Percentiles rank a stretch among this genome's conserved stretches.
phyloP scores from a whole-genome alignment of 306 rosid species.

The Lathyrus tuberosus region DNA sequence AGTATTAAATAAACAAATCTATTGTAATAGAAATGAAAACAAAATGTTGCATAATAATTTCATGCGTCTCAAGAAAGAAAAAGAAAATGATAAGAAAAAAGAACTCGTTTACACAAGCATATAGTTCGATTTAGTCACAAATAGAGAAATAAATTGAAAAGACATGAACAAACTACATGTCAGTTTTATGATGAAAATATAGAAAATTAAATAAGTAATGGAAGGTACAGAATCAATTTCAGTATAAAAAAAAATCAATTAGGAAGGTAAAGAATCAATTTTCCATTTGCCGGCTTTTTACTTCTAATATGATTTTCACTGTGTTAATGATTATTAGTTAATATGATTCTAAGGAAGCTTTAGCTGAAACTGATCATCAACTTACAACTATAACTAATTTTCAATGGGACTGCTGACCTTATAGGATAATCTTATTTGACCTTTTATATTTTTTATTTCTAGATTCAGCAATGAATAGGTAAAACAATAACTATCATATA shows the following conservation, averaged over 20 bases:
- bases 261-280: constrained; percentile 48
- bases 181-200: neutral
- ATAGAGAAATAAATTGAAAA: neutral
- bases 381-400: constrained; percentile 24
- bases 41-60: no score
- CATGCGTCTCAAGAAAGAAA: neutral
- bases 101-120: neutral
- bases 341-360: neutral
- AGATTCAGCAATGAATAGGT: constrained; percentile 23
- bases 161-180: no score
- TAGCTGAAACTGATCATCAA: constrained; percentile 19
- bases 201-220: constrained; percentile 26
- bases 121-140: no score
- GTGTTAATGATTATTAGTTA: constrained; percentile 29
- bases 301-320: constrained; percentile 39
- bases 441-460: neutral
- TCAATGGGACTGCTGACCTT: constrained; percentile 28
- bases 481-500: neutral
- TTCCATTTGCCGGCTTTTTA: constrained; percentile 40
- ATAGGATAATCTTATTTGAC: neutral
- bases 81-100: no score
- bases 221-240: constrained; percentile 45
- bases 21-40: no score
- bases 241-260: neutral
- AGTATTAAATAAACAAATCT: no score